A percentile compares a stretch with the other conserved stretches of the same genome.
These are phyloP conservation scores for Coprinopsis strossmayeri DNA, from an alignment of 768 basidiomycete species.

Conservation along the genomic window DNA sequence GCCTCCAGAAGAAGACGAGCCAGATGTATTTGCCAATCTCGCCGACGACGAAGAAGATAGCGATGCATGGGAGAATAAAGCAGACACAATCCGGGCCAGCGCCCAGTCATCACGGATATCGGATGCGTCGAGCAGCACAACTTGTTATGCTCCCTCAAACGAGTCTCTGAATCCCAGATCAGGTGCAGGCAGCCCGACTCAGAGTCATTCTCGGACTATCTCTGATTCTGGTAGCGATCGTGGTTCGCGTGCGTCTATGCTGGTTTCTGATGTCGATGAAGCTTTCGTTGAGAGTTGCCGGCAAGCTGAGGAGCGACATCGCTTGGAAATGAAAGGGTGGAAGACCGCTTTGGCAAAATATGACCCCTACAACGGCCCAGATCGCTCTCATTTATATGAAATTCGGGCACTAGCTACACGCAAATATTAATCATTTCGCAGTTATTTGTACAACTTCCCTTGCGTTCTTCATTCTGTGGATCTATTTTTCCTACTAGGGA, in stretches of 20 bases:
- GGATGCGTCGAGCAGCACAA: conserved; percentile 24
- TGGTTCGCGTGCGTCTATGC: conserved; percentile 73
- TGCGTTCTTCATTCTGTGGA: conserved; percentile 16
- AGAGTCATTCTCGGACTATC: conserved; percentile 55
- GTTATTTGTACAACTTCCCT: too few relatives aligned
- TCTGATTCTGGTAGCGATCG: conserved; percentile 78
- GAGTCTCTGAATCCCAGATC: conserved; percentile 16
- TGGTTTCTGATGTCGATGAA: conserved; percentile 67
- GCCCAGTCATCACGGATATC: conserved; percentile 26
- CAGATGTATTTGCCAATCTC: conserved; percentile 90
- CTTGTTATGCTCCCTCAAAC: conserved; percentile 19
- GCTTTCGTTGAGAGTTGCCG: conserved; percentile 66
- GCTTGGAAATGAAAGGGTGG: conserved; percentile 83
- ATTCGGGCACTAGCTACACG: conserved; percentile 84
- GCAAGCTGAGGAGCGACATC: conserved; percentile 77
- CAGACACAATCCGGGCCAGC: conserved; percentile 73
- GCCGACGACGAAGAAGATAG: conserved; percentile 87
- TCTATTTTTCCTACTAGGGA: conserved; percentile 12
- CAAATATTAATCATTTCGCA: conserved; percentile 49
- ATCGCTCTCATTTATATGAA: conserved; percentile 67
- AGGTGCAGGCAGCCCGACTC: conserved; percentile 53
- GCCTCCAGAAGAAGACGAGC: conserved; percentile 85
- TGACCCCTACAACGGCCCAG: conserved; percentile 37
- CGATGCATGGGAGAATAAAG: conserved; percentile 63
- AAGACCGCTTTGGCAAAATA: conserved; percentile 29